Conservation (phyloP, 2,329 filamentous ascomycete species). For the Sarocladiaceae sp. region DNA sequence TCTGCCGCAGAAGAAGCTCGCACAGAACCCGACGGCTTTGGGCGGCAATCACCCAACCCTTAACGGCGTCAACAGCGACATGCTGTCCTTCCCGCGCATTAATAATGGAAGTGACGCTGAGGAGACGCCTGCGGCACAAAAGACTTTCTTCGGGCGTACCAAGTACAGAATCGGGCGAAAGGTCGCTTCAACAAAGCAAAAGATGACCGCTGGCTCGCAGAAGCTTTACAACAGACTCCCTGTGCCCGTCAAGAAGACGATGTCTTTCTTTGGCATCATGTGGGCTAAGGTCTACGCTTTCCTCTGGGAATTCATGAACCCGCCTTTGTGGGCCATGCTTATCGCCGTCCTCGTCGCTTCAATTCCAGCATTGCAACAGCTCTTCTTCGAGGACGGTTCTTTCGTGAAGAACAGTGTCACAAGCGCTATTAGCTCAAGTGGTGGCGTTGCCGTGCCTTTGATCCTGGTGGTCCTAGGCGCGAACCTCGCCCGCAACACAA, state of each 20-base stretch:
- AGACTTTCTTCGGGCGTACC: constrained; percentile 33
- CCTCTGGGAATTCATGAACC: constrained; percentile 87
- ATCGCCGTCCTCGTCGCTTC: constrained; percentile 80
- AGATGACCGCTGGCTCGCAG: constrained; percentile 16
- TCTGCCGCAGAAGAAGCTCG: constrained; percentile 24
- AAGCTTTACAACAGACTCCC: constrained; percentile 29
- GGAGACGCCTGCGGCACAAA: constrained; percentile 25
- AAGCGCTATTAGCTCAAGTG: constrained; percentile 76
- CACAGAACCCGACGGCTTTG: constrained; percentile 19
- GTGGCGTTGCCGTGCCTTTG: constrained; percentile 85
- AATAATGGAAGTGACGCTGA: constrained; percentile 32
- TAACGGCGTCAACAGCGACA: constrained; percentile 38
- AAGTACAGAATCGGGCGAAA: constrained; percentile 26
- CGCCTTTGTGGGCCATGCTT: constrained; percentile 88
- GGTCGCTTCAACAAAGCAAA: constrained; percentile 17
- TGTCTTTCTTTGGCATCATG: constrained; percentile 16
- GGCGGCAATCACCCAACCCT: constrained; percentile 22
- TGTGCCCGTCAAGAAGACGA: constrained; percentile 23
- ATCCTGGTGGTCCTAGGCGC: constrained; percentile 94
- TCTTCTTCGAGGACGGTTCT: constrained; percentile 85
- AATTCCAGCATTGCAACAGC: constrained; percentile 69
- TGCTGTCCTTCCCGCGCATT: constrained; percentile 57
- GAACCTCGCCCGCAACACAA: constrained; percentile 87
- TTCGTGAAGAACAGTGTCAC: constrained; percentile 93
- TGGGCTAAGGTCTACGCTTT: constrained; percentile 47